Evolutionary conservation across 306 rosid genomes (phyloP), one percentile per base, ranked within the genome.

Genomic region (Trifolium pratense): DNA sequence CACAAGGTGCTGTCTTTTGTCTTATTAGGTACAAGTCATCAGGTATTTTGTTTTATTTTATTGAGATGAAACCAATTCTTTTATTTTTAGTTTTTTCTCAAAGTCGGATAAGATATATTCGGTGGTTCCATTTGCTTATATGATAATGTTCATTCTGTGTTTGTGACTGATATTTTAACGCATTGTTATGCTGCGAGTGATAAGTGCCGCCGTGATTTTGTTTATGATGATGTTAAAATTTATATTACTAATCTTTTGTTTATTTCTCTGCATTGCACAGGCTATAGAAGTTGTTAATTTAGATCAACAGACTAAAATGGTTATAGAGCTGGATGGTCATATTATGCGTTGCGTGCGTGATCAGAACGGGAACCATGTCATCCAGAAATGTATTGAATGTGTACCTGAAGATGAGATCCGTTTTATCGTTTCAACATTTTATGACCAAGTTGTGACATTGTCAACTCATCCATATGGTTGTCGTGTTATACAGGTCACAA

Each of bases 391-490:
- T 80, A 93, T 93, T 76, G 98, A 93, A 79, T 93, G 98, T 84
- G 94, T 93, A 34, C 97, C 98, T 68, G 98, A 93, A 64, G 91
- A 85, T 72, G 90, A 84, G 9, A 88, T 91, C 65, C 79, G 79
- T 8, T 93, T 93, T 63, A 93, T 93, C 60, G 89, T 93, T 55
- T 89, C 97, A 20, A 88, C 97, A 0, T 93, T 93, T 79, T 91
- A 79, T 79, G 98, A 88, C 68, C 97, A 91, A 83, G 97, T 93
- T 37, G 94, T 93, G 78, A 81, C 84, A 31, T 90, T 93, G 74
- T 93, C 98, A 66, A 89, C 97, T 76, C 98, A 93, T 79, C 98
- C 98, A 13, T 91, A 91, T 74, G 97, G 98, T 52, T 93, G 98
- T 73, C 98, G 97, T 21, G 98, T 93, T 73, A 89, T 94, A 78